These are phyloP conservation scores for Aureobasidium sp. DNA, from an alignment of 2,329 filamentous ascomycete genomes.

Conservation along the genomic window DNA sequence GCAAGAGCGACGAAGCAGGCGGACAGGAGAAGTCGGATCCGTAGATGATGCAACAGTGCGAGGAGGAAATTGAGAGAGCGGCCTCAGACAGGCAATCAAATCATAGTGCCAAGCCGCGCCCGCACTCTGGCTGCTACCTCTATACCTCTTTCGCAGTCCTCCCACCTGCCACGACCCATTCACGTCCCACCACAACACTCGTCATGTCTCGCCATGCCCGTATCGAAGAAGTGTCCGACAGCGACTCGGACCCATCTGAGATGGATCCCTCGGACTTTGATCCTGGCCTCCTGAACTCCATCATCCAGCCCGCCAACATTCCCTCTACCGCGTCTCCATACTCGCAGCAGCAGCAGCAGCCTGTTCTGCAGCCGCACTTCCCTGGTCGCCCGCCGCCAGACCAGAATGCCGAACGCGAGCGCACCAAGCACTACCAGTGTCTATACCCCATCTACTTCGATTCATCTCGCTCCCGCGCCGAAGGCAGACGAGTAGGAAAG, in stretches of 20 bases:
- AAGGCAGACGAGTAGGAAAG: constrained; percentile 72
- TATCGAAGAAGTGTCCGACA: constrained; percentile 88
- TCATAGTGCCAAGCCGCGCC: neutral
- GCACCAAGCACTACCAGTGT: constrained; percentile 72
- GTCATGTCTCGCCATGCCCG: constrained; percentile 71
- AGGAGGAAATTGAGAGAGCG: neutral
- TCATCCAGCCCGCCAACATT: constrained; percentile 20
- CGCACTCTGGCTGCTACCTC: neutral
- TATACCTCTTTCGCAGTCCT: neutral
- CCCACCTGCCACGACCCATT: neutral
- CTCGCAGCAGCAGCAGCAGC: constrained; percentile 27
- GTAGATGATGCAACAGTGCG: neutral
- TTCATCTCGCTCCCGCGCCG: constrained; percentile 60
- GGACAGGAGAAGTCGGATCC: neutral
- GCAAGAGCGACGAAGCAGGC: neutral
- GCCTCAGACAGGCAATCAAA: neutral
- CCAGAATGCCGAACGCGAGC: constrained; percentile 44
- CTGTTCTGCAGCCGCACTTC: constrained; percentile 25
- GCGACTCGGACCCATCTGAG: constrained; percentile 76
- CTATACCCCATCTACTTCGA: constrained; percentile 97
- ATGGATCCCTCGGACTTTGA: constrained; percentile 57
- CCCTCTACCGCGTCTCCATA: constrained; percentile 20
- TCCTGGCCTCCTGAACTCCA: constrained; percentile 21
- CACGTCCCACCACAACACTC: neutral
- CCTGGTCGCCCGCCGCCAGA: constrained; percentile 20